Conservation (phyloP, 148 eudicot genomes). For the Linanthus parryae region DNA sequence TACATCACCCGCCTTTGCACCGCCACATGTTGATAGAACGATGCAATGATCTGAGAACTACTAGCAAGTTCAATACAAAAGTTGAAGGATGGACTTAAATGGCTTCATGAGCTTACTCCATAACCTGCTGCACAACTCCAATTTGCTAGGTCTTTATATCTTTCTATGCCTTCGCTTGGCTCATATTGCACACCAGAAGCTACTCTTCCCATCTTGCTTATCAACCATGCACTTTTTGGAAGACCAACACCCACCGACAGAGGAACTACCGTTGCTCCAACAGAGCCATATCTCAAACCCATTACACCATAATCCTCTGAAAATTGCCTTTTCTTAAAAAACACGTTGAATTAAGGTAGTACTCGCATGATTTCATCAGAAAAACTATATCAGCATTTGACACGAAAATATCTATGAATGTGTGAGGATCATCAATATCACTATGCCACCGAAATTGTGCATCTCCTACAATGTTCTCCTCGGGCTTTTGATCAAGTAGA, state of each 20-base stretch:
- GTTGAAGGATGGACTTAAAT: constrained; percentile 89
- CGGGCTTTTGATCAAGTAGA: constrained; percentile 56
- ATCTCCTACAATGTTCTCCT: constrained; percentile 53
- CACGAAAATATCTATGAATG: constrained; percentile 72
- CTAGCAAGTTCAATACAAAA: constrained; percentile 87
- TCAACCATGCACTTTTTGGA: constrained; percentile 14
- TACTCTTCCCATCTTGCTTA: constrained; percentile 10
- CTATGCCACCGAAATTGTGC: constrained; percentile 98
- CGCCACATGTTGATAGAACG: constrained; percentile 88
- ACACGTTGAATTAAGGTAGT: constrained; percentile 69
- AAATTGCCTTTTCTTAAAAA: constrained; percentile 62
- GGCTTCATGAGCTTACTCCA: constrained; percentile 80
- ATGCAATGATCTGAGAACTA: constrained; percentile 84
- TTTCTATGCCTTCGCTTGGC: constrained; percentile 33
- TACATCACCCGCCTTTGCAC: constrained; percentile 93
- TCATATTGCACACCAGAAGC: constrained; percentile 9
- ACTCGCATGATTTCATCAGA: constrained; percentile 74
- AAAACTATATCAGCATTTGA: constrained; percentile 74
- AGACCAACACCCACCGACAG: constrained; percentile 23
- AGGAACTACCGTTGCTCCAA: constrained; percentile 67
- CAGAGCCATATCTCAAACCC: constrained; percentile 92
- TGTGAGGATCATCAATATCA: constrained; percentile 87
- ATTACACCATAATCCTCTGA: constrained; percentile 71
- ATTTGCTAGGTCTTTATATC: constrained; percentile 52
- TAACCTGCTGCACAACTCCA: constrained; percentile 94